These are phyloP conservation scores for Jamesozyma rosinii DNA, from an alignment of 805 yeast species.

Conservation along the genomic window DNA sequence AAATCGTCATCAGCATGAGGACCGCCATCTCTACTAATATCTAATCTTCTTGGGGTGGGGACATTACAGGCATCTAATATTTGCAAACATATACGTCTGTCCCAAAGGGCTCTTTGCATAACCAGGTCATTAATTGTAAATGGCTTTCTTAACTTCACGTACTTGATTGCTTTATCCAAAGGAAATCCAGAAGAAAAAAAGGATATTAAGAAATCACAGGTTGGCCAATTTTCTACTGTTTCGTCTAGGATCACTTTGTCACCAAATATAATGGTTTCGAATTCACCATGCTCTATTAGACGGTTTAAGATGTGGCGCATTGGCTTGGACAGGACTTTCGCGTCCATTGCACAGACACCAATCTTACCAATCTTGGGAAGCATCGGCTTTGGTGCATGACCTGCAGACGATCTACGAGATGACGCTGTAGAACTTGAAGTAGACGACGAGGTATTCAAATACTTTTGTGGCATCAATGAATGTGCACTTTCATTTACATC, in stretches of 20 bases:
- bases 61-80: constrained; percentile 75
- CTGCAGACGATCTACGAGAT: constrained; percentile 26
- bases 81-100: constrained; percentile 76
- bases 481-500: not conserved
- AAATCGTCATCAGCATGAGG: constrained; percentile 72
- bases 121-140: constrained; percentile 78
- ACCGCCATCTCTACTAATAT: constrained; percentile 94
- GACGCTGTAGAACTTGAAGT: constrained; percentile 20
- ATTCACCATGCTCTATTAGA: constrained; percentile 85
- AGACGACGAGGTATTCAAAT: constrained; percentile 1
- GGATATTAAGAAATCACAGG: constrained; percentile 88
- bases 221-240: constrained; percentile 93
- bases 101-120: constrained; percentile 95
- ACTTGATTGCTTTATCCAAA: constrained; percentile 84
- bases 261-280: constrained; percentile 93
- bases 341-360: constrained; percentile 99
- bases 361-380: constrained; percentile 78
- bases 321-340: constrained; percentile 91
- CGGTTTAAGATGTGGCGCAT: constrained; percentile 84
- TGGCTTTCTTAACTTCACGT: constrained; percentile 84
- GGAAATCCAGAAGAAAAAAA: constrained; percentile 97
- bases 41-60: constrained; percentile 80
- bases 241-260: constrained; percentile 95
- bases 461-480: not conserved
- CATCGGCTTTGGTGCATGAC: constrained; percentile 29